A percentile compares a stretch with the other conserved stretches of the same genome.
Conservation (phyloP, 495 filamentous ascomycete genomes). For the Penicillium lagena region DNA sequence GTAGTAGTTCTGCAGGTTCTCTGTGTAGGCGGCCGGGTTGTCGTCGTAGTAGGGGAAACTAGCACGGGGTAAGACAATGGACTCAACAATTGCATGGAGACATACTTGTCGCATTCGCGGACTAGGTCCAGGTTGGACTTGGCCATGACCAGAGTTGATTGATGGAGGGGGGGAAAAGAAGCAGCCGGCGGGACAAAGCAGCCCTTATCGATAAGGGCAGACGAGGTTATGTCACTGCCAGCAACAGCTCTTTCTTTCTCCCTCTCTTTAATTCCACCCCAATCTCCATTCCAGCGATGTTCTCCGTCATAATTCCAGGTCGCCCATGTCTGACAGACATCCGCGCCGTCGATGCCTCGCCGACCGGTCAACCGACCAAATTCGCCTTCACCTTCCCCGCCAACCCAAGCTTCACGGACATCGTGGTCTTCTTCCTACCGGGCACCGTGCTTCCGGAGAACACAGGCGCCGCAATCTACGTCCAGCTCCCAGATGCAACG, state of each 20-base stretch:
- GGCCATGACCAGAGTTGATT: slow-evolving; percentile 18
- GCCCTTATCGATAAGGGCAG: slow-evolving; percentile 29
- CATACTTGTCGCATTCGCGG: slow-evolving; percentile 57
- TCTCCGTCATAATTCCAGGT: slow-evolving; percentile 51
- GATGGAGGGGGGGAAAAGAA: not conserved
- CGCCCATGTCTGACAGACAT: slow-evolving; percentile 58
- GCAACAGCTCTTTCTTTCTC: slow-evolving; percentile 1
- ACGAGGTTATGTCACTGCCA: slow-evolving; percentile 22
- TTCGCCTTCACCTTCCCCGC: slow-evolving; percentile 59
- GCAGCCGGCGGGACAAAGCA: slow-evolving; percentile 3
- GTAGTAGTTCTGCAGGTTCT: slow-evolving; percentile 45
- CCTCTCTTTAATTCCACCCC: not conserved
- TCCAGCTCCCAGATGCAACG: slow-evolving; percentile 52
- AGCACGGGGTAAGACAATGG: slow-evolving; percentile 4
- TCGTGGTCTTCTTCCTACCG: slow-evolving; percentile 87
- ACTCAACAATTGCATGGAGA: slow-evolving; percentile 9
- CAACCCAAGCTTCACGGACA: slow-evolving; percentile 60
- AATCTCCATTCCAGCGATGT: slow-evolving; percentile 29
- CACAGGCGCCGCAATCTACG: slow-evolving; percentile 84
- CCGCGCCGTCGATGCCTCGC: slow-evolving; percentile 41
- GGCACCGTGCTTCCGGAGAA: slow-evolving; percentile 64
- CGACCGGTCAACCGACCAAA: slow-evolving; percentile 52
- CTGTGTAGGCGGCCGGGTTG: slow-evolving; percentile 42
- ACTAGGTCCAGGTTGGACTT: slow-evolving; percentile 51
- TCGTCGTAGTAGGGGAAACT: slow-evolving; percentile 66